Conservation (phyloP, 306 rosid species). For the Quercus engelmannii region DNA sequence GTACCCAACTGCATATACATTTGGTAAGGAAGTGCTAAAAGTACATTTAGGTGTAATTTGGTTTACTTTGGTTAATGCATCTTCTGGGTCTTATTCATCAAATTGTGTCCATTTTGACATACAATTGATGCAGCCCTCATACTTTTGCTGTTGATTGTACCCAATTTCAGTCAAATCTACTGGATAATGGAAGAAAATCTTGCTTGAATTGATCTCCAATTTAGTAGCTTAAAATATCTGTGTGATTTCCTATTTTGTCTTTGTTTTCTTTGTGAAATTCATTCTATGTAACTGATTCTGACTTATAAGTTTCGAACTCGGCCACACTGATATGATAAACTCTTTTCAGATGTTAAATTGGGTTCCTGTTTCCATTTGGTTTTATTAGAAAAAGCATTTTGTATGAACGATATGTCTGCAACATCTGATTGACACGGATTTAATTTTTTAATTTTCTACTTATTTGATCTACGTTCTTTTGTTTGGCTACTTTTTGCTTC, state of each 20-base stretch:
- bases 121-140: not conserved
- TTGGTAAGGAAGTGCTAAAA: constrained; percentile 58
- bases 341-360: constrained; percentile 2
- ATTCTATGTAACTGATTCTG: not conserved
- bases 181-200: constrained; percentile 7
- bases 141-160: constrained; percentile 9
- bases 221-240: not conserved
- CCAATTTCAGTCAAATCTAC: not conserved
- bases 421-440: not conserved
- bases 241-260: not conserved
- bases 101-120: not conserved
- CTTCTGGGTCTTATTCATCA: not conserved
- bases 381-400: constrained; percentile 16
- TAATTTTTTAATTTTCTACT: constrained; percentile 18
- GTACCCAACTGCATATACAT: constrained; percentile 89
- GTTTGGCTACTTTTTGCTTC: constrained; percentile 18
- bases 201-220: constrained; percentile 13
- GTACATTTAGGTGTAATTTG: not conserved
- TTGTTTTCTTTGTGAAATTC: not conserved
- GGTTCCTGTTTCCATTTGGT: not conserved
- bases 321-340: not conserved
- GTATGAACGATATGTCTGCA: not conserved
- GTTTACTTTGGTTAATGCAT: constrained; percentile 6
- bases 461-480: constrained; percentile 24
- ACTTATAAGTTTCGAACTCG: not conserved